A percentile compares a stretch with the other conserved stretches of the same genome.
phyloP scores from a whole-genome alignment of 805 yeast species.

The Candida yuanshanica region DNA sequence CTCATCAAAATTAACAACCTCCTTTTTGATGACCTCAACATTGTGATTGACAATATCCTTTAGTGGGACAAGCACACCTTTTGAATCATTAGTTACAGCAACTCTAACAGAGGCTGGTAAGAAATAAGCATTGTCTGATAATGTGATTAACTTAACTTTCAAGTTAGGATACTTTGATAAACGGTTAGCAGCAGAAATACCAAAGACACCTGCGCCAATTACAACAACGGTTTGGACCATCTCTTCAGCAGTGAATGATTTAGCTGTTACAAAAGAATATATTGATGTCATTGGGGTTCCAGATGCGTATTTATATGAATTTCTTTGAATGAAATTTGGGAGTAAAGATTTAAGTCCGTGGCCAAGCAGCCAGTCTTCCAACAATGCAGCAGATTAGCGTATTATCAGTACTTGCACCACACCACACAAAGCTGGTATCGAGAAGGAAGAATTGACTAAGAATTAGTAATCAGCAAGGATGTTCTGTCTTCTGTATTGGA shows the following conservation, averaged over 20 bases:
- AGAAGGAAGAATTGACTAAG: too few species aligned
- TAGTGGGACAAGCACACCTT: slow-evolving; percentile 15
- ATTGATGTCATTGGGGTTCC: neutral
- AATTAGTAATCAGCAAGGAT: too few species aligned
- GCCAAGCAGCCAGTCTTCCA: too few species aligned
- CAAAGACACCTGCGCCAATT: slow-evolving; percentile 22
- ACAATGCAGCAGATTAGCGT: too few species aligned
- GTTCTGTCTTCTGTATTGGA: too few species aligned
- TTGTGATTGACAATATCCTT: slow-evolving; percentile 13
- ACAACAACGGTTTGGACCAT: slow-evolving; percentile 12
- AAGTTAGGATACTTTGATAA: slow-evolving; percentile 5
- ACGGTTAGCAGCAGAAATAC: slow-evolving; percentile 18
- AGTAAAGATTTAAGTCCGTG: too few species aligned
- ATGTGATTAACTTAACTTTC: slow-evolving; percentile 13
- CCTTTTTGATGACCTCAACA: slow-evolving; percentile 20
- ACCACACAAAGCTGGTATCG: too few species aligned
- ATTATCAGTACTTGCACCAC: too few species aligned
- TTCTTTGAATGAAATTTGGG: too few species aligned
- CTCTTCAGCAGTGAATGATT: neutral
- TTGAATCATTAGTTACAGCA: slow-evolving; percentile 14
- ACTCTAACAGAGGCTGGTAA: slow-evolving; percentile 15
- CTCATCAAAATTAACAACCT: slow-evolving; percentile 16
- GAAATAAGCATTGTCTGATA: slow-evolving; percentile 12
- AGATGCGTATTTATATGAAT: neutral
- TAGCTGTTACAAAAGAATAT: neutral